These are phyloP conservation scores for Aspergillus luchuensis DNA, from an alignment of 2,329 filamentous ascomycete species.

Conservation along the genomic window DNA sequence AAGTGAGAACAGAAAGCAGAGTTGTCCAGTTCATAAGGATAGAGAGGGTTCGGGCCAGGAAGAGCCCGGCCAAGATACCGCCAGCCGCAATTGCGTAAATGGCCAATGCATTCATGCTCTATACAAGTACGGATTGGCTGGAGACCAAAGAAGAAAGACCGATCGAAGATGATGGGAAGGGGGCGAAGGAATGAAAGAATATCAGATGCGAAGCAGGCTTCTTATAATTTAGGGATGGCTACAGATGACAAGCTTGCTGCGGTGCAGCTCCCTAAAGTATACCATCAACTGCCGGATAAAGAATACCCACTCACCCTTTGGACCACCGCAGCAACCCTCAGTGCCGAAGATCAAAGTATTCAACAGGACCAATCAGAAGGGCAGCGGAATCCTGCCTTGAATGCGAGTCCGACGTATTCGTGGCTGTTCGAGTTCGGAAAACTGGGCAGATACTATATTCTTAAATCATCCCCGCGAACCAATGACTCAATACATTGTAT, in stretches of 20 bases:
- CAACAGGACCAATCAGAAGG: constrained; percentile 10
- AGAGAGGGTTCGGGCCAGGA: constrained; percentile 12
- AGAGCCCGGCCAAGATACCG: constrained; percentile 20
- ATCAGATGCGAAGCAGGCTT: background rate
- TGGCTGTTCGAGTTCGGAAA: constrained; percentile 21
- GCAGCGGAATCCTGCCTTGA: constrained; percentile 22
- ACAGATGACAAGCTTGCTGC: background rate
- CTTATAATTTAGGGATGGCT: background rate
- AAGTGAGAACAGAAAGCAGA: constrained; percentile 15
- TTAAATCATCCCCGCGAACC: constrained; percentile 17
- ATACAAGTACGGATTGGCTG: background rate
- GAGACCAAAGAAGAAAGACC: background rate
- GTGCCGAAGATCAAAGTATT: background rate
- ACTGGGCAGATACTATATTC: constrained; percentile 21
- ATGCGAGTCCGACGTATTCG: constrained; percentile 22
- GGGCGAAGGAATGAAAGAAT: background rate
- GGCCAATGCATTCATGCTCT: constrained; percentile 2
- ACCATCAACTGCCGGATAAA: constrained; percentile 8
- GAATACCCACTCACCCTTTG: background rate
- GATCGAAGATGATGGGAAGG: too few species aligned
- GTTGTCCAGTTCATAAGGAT: constrained; percentile 11
- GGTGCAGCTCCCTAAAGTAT: background rate
- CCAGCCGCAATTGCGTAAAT: constrained; percentile 23
- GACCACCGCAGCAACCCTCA: background rate
- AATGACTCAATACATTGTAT: background rate